Evolutionary conservation across 306 rosid genomes (phyloP).

Genomic region (Lupinus albus): DNA sequence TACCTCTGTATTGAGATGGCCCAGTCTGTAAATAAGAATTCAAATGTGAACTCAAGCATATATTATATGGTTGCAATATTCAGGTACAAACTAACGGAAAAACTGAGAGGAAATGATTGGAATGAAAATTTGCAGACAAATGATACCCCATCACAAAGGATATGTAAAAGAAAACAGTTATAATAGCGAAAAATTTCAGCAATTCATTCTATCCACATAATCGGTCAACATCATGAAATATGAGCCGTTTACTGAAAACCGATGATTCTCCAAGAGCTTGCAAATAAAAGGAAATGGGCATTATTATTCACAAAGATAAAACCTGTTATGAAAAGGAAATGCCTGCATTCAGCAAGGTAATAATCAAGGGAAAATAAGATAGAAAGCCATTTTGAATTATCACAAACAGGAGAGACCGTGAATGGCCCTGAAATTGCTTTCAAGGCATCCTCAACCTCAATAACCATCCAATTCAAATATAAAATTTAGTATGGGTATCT

Average conservation of each 20-base stretch:
- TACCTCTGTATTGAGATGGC: constrained; percentile 66
- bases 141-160: constrained; percentile 30
- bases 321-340: constrained; percentile 36
- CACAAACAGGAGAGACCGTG: constrained; percentile 18
- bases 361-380: constrained; percentile 6
- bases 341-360: constrained; percentile 23
- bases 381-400: constrained; percentile 1
- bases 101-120: constrained; percentile 15
- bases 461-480: constrained; percentile 18
- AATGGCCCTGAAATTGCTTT: constrained; percentile 36
- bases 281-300: constrained; percentile 15
- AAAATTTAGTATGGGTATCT: constrained; percentile 1
- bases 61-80: constrained; percentile 39
- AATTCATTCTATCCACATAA: neutral
- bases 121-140: constrained; percentile 18
- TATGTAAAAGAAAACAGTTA: constrained; percentile 7
- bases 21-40: constrained; percentile 64
- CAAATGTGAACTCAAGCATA: constrained; percentile 49
- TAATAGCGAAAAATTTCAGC: constrained; percentile 17
- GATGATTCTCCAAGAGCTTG: constrained; percentile 14
- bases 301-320: constrained; percentile 13
- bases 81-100: constrained; percentile 23
- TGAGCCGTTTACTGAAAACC: constrained; percentile 22
- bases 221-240: constrained; percentile 16
- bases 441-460: constrained; percentile 25